Conservation (phyloP, 768 basidiomycete genomes). For the Daedalea quercina region DNA sequence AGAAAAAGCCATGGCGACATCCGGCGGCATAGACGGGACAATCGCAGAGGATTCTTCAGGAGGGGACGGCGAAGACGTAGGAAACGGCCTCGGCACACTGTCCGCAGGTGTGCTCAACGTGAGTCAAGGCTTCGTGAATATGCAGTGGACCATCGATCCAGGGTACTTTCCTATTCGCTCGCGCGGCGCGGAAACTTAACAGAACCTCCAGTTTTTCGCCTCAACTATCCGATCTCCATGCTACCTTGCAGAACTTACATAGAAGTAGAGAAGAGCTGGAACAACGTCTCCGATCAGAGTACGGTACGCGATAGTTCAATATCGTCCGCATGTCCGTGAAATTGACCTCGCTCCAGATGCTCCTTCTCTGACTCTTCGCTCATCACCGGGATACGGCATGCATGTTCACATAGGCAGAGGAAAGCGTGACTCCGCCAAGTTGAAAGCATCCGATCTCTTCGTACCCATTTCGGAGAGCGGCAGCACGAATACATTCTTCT, state of each 20-base stretch:
- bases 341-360: constrained; percentile 37
- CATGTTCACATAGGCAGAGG: constrained; percentile 65
- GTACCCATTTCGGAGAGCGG: constrained; percentile 53
- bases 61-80: not conserved
- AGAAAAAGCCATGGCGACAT: constrained; percentile 15
- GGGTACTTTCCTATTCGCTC: constrained; percentile 33
- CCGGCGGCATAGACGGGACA: constrained; percentile 22
- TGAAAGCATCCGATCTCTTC: constrained; percentile 46
- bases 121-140: constrained; percentile 17
- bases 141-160: constrained; percentile 59
- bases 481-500: constrained; percentile 65
- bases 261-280: constrained; percentile 47
- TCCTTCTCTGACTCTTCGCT: constrained; percentile 67
- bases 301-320: constrained; percentile 17
- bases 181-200: too few relatives aligned
- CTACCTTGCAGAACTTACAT: constrained; percentile 36
- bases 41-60: not conserved
- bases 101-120: constrained; percentile 1
- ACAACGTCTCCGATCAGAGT: constrained; percentile 41
- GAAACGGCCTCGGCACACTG: not conserved
- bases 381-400: constrained; percentile 61
- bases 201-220: constrained; percentile 51
- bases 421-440: constrained; percentile 51
- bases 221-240: constrained; percentile 44
- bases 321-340: not conserved